Conservation (phyloP, 2,329 filamentous ascomycete genomes). For the Parastagonospora avenae region DNA sequence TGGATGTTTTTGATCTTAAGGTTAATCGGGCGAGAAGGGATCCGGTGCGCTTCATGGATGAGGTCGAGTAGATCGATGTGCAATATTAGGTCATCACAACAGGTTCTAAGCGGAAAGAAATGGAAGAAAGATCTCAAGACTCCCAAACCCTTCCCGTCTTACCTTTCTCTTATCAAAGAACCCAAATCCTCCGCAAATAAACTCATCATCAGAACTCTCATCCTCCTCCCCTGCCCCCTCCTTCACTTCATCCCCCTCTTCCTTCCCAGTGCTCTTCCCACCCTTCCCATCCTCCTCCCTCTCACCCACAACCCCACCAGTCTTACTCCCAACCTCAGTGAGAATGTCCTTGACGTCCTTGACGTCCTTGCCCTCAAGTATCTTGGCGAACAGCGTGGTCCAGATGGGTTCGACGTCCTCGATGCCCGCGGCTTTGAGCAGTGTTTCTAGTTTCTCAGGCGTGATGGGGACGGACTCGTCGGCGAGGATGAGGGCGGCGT, state of each 20-base stretch:
- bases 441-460: slow-evolving; percentile 90
- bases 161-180: neutral
- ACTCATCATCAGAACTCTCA: slow-evolving; percentile 2
- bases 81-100: neutral
- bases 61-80: neutral
- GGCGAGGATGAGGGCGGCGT: slow-evolving; percentile 98
- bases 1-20: slow-evolving; percentile 60
- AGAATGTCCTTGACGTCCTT: slow-evolving; percentile 89
- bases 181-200: neutral
- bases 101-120: too few relatives aligned
- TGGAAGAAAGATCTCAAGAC: slow-evolving; percentile 26
- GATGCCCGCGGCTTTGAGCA: slow-evolving; percentile 88
- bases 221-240: slow-evolving; percentile 13
- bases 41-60: slow-evolving; percentile 8
- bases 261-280: neutral
- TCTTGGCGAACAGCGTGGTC: slow-evolving; percentile 95
- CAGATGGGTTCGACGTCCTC: slow-evolving; percentile 96
- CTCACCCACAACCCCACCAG: slow-evolving; percentile 5
- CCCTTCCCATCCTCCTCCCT: neutral
- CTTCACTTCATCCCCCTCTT: slow-evolving; percentile 5
- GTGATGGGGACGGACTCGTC: slow-evolving; percentile 96
- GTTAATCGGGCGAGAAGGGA: slow-evolving; percentile 47
- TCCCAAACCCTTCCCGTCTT: slow-evolving; percentile 6
- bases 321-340: slow-evolving; percentile 70
- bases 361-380: slow-evolving; percentile 87